Evolutionary conservation across 495 filamentous ascomycete species (phyloP).

Genomic region (Cudoniella acicularis): DNA sequence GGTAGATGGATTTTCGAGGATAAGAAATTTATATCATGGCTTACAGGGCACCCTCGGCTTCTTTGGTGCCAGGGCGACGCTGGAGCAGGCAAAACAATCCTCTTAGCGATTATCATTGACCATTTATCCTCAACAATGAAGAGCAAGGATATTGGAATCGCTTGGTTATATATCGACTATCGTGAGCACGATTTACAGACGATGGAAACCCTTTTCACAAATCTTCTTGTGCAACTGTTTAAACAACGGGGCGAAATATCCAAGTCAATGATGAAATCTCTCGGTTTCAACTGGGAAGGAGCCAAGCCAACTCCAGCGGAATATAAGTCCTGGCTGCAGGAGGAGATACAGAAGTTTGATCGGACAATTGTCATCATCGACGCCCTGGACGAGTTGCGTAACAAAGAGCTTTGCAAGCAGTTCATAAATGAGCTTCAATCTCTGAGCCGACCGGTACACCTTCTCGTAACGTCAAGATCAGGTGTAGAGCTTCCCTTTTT

Average conservation of each 20-base stretch:
- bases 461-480: too few relatives aligned
- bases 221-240: constrained; percentile 37
- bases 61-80: constrained; percentile 29
- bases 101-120: constrained; percentile 31
- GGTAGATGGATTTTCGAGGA: too few relatives aligned
- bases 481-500: too few relatives aligned
- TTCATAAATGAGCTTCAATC: constrained; percentile 18
- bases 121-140: constrained; percentile 24
- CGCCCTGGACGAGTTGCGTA: constrained; percentile 42
- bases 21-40: too few relatives aligned
- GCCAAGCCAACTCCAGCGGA: constrained; percentile 28
- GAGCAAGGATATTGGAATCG: constrained; percentile 30
- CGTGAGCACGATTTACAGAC: constrained; percentile 32
- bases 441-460: too few relatives aligned
- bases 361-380: constrained; percentile 41
- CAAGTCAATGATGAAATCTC: constrained; percentile 18
- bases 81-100: constrained; percentile 30
- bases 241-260: constrained; percentile 22
- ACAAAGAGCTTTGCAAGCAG: constrained; percentile 31
- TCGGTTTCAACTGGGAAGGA: constrained; percentile 29
- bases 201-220: constrained; percentile 26
- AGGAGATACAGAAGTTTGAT: constrained; percentile 24
- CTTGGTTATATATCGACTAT: constrained; percentile 42
- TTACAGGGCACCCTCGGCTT: too few relatives aligned
- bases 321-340: constrained; percentile 27